Conservation (phyloP, 1,139 yeast genomes). For the Suhomyces bribrorum region DNA sequence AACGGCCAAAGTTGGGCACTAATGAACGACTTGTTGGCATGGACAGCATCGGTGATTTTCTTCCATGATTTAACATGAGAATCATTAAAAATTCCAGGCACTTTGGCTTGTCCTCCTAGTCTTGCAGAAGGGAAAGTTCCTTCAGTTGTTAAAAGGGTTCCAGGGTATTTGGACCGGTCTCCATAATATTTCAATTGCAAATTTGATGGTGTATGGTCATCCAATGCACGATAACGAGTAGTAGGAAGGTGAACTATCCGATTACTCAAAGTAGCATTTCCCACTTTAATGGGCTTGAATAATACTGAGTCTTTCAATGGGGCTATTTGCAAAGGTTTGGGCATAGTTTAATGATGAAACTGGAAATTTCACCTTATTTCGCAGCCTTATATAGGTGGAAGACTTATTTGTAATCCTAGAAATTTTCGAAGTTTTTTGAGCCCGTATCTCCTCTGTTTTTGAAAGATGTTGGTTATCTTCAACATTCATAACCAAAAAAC, state of each 20-base stretch:
- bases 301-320: slow-evolving; percentile 29
- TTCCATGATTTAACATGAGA: slow-evolving; percentile 54
- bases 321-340: background rate
- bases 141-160: slow-evolving; percentile 15
- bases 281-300: slow-evolving; percentile 20
- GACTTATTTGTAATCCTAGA: background rate
- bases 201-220: slow-evolving; percentile 14
- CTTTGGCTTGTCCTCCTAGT: slow-evolving; percentile 41
- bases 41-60: slow-evolving; percentile 49
- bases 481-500: no score
- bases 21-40: slow-evolving; percentile 51
- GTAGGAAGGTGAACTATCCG: slow-evolving; percentile 18
- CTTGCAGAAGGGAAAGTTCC: slow-evolving; percentile 11
- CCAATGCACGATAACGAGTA: slow-evolving; percentile 17
- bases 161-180: slow-evolving; percentile 15
- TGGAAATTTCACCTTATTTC: background rate
- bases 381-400: background rate
- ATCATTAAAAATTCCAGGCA: slow-evolving; percentile 56
- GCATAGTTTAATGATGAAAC: background rate
- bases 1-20: slow-evolving; percentile 50
- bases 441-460: no score
- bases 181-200: slow-evolving; percentile 12
- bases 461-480: no score
- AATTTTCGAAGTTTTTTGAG: no score
- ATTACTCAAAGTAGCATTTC: slow-evolving; percentile 13